Evolutionary conservation across 306 rosid species (phyloP), one percentile per base, ranked within the genome.

Genomic region (Medicago arabica): DNA sequence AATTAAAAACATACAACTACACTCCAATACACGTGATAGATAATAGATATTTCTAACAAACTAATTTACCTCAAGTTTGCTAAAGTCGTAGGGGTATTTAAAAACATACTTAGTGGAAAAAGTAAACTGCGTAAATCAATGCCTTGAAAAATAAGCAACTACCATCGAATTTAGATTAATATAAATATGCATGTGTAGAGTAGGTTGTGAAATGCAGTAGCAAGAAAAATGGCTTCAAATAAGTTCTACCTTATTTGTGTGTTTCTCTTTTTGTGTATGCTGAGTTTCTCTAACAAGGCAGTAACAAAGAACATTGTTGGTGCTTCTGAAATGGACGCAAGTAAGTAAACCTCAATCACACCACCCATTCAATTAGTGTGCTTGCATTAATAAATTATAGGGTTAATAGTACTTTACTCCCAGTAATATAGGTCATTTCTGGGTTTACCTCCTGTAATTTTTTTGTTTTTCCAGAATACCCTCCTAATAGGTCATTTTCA

Each of bases 181-280:
- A 21, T 67, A 67, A 67, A 46, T 13, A 21, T 44, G 72, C 57
- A 44, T 46, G 40, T 0, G 7, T 3, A 44, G 12, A 21, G 8
- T 14, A 7, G 6, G 13, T 67, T 67, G 41, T 46, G 40, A 46
- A 25, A n/a, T 46, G 58, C 21, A 31, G 0, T 23, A 46, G 43
- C 10, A 60, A 60, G 58, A 46, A 8, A 44, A 67, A 67, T 67
- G 72, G 58, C 40, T 67, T 67, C 55, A 11, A 67, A 67, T 3
- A 67, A 4, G 12, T 19, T 17, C 17, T 67, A 1, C 0, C 38
- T 43, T 19, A 44, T 67, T 66, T 67, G 55, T 16, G 17, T 67
- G 7, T 19, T 67, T 67, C 55, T 67, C 13, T 12, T 67, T 6
- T 23, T 67, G 51, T 43, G 71, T 19, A 7, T 19, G 11, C 6